Evolutionary conservation across 2,329 filamentous ascomycete species (phyloP), one percentile per base, ranked within the genome.

Genomic region (Pseudocercospora pini-densiflorae): DNA sequence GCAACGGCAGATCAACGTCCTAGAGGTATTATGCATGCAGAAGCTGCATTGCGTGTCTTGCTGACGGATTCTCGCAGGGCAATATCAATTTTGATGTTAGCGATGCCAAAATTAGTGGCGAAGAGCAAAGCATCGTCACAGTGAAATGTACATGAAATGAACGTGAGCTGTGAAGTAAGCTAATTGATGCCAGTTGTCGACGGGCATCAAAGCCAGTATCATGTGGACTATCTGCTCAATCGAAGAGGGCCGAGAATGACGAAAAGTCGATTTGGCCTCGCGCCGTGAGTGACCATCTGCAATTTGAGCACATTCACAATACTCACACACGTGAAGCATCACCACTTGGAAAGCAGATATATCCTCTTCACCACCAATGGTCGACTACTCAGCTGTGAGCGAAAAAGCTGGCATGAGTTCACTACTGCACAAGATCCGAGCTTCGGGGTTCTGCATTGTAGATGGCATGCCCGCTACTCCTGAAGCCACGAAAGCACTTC

Each of bases 371-470:
- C 75, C 75, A 16, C 77, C 77, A 12, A 65, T 61, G 23, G 74
- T 78, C 0, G 33, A 70, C 5, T 74, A 75, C 63, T 65, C 62
- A 3, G 62, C 59, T 8, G 67, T 65, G 53, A 68, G 16, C 21
- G 61, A 57, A 9, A 53, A 64, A 3, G 24, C 51, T 10, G 75
- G 76, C 14, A 73, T 78, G 68, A 68, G 63, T 12, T 57, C 63
- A 9, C 67, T 76, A 3, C 66, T 77, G 21, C 64, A 64, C 24
- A 71, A 72, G 51, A 75, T 77, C 36, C 86, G 86, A 66, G 77
- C 81, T 67, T 87, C 86, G 68, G 94, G 94, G 2, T 93, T 97
- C 76, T 92, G 86, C 72, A 94, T 94, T 74, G 87, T 97, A 16
- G 85, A 89, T 57, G 82, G 84, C 51, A 90, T 90, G 14, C 92